Base-by-base conservation (phyloP, 2,329 filamentous ascomycete species). In the Fusarium sp. region DNA sequence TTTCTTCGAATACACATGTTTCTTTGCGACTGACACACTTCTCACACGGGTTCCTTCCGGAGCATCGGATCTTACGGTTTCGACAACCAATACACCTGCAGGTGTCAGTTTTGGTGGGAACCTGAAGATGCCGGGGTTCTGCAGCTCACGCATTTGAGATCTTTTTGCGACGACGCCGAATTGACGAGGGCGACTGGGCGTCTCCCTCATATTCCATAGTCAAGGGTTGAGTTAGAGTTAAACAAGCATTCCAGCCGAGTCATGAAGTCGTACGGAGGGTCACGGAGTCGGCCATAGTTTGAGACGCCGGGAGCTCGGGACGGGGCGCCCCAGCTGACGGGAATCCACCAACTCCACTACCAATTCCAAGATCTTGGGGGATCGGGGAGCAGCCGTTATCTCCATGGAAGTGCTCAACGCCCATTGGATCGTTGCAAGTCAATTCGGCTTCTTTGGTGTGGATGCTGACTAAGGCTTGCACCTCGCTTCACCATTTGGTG, bases 31-130 rank as follows among this genome's bases (percentile, higher is more conserved):
- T 58, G 14, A 65, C 58, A 10, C 69, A 72, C 58, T 57, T 59
- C 18, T 72, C 69, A 34, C 69, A 72, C 2, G 69, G 64, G 36
- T 64, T 40, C 9, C 55, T 65, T 2, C 69, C 69, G 3, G 69
- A 72, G 36, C 69, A 72, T 11, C 69, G 61, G 42, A 59, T 57
- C 54, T 72, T 72, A 44, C 69, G 65, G 23, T 59, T 72, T 9
- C 69, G 70, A n/a, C 69, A 72, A 20, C 59, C 54, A 14, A 68
- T 62, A 8, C 70, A 72, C 7, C 70, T 72, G 9, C 16, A 13
- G 6, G 6, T 13, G 40, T 69, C 40, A 68, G 49, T 53, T 13
- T 4, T 27, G 16, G 14, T n/a, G 2, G 34, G 3, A 31, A 31
- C 29, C 29, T 31, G 29, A 6, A 16, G n/a, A 23, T 16, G 3